Evolutionary conservation across 257 asterid species (phyloP).

Genomic region (Misopates orontium): DNA sequence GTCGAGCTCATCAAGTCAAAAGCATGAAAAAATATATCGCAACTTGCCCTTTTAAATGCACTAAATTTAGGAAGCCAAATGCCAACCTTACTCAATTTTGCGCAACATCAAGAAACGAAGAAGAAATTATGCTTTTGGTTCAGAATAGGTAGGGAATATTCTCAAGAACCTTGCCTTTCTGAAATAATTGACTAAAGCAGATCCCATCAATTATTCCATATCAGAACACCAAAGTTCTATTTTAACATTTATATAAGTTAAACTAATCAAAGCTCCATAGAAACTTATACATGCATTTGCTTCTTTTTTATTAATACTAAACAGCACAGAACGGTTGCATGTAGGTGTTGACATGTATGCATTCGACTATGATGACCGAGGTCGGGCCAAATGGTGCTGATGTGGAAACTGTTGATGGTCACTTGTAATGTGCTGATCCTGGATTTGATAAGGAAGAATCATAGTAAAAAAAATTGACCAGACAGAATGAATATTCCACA

Average conservation of each 20-base stretch:
- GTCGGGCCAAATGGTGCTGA: neutral
- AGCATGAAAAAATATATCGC: too few relatives aligned
- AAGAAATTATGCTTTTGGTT: constrained; percentile 20
- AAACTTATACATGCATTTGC: neutral
- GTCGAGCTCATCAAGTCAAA: constrained; percentile 1
- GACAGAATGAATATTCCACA: constrained; percentile 42
- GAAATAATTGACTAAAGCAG: constrained; percentile 30
- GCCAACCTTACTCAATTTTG: constrained; percentile 12
- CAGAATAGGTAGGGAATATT: constrained; percentile 32
- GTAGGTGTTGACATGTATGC: too few relatives aligned
- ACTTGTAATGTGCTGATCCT: constrained; percentile 19
- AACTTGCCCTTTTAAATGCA: neutral
- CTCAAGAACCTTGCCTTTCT: constrained; percentile 26
- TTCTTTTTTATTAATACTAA: neutral
- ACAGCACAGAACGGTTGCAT: neutral
- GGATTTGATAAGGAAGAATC: constrained; percentile 48
- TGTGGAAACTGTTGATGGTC: constrained; percentile 6
- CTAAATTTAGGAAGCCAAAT: constrained; percentile 29
- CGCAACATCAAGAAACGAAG: neutral
- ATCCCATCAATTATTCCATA: neutral
- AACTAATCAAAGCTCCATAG: neutral
- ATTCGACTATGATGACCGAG: neutral
- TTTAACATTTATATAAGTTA: neutral
- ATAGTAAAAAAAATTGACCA: constrained; percentile 25
- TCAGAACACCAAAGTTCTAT: neutral